These are phyloP conservation scores for Chenopodium album DNA, from an alignment of 148 eudicot species.

Conservation along the genomic window DNA sequence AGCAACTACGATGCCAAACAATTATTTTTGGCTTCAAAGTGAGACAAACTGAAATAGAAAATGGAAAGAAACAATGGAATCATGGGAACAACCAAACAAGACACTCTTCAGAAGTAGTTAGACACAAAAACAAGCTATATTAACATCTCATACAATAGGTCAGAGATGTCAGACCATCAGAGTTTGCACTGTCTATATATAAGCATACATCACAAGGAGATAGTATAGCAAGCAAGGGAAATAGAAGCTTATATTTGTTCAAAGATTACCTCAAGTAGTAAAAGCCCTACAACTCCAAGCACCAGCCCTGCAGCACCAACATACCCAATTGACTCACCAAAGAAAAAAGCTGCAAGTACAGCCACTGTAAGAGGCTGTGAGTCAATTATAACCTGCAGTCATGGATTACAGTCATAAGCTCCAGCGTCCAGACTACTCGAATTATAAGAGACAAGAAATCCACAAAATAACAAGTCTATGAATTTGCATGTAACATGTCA, in stretches of 20 bases:
- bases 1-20: not conserved
- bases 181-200: not conserved
- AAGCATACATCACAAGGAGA: not conserved
- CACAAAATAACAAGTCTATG: not conserved
- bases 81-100: too few species aligned
- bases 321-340: conserved; percentile 91
- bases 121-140: not conserved
- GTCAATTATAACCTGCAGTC: conserved; percentile 92
- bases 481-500: not conserved
- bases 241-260: not conserved
- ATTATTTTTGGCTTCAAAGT: not conserved
- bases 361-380: conserved; percentile 99
- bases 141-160: not conserved
- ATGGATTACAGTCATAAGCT: conserved; percentile 19
- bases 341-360: conserved; percentile 78
- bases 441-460: not conserved
- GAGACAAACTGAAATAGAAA: not conserved
- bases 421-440: conserved; percentile 3
- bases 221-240: not conserved
- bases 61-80: not conserved
- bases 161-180: not conserved
- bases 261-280: conserved; percentile 81
- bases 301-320: conserved; percentile 91
- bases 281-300: conserved; percentile 89
- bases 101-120: not conserved